Conservation (phyloP, 352 stramenopile species). For the Globisporangium okanoganense region DNA sequence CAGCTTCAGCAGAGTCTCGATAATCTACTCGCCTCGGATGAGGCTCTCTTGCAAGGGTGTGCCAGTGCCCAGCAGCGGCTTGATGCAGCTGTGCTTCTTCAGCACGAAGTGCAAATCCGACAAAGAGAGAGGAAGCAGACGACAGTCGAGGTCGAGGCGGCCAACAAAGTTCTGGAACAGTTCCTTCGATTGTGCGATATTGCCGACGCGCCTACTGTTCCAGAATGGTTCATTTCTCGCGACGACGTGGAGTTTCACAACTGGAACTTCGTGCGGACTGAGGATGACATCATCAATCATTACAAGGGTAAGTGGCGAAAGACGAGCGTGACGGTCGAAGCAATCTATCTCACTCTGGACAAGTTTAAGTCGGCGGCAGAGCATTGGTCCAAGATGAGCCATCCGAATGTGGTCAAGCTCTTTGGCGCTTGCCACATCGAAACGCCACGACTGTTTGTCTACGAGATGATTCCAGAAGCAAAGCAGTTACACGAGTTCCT, state of each 20-base stretch:
- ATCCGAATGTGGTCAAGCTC: conserved; percentile 13
- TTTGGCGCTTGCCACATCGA: not conserved
- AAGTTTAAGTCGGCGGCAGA: not conserved
- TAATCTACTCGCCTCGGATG: not conserved
- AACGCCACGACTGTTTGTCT: not conserved
- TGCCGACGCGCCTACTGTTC: not conserved
- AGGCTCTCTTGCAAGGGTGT: not conserved
- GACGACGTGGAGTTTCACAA: conserved; percentile 1
- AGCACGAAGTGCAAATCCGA: no score
- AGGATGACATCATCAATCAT: no score
- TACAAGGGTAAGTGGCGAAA: conserved; percentile 8
- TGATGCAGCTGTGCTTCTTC: no score
- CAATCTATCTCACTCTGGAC: not conserved
- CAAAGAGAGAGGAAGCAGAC: no score
- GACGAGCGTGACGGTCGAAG: conserved; percentile 4
- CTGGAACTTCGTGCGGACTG: not conserved
- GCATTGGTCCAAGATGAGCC: conserved; percentile 7
- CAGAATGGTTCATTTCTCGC: conserved; percentile 7
- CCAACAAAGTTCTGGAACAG: not conserved
- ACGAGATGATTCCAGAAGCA: not conserved
- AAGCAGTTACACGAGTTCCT: conserved; percentile 1
- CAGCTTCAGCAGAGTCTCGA: not conserved
- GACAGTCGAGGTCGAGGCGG: not conserved
- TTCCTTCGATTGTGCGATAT: not conserved
- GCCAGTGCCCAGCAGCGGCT: not conserved